Percentiles rank a stretch among this genome's conserved stretches.
These are phyloP conservation scores for Globisporangium echinulatum DNA, from an alignment of 352 stramenopile species.

Conservation along the genomic window DNA sequence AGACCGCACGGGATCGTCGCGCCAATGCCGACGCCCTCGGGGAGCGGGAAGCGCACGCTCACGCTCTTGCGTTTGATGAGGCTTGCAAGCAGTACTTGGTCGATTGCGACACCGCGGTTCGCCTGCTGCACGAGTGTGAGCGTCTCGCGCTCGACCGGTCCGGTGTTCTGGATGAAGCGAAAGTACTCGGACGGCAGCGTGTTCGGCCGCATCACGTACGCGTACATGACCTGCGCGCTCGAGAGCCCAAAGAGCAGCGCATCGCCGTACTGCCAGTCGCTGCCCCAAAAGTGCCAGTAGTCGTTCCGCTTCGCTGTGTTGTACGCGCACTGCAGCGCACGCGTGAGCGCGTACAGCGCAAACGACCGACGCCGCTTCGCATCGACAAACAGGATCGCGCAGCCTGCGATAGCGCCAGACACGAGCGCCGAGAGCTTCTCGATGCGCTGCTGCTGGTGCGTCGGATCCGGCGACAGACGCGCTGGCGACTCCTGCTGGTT, in stretches of 20 bases:
- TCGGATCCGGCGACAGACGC: background rate
- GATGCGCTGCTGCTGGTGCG: conserved; percentile 19
- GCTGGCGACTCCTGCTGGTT: background rate
- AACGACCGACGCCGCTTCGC: conserved; percentile 63
- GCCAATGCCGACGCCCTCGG: conserved; percentile 14
- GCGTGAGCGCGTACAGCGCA: conserved; percentile 76
- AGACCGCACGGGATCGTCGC: conserved; percentile 44
- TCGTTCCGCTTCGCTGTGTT: conserved; percentile 76
- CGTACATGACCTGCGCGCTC: conserved; percentile 82
- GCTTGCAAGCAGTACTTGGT: conserved; percentile 26
- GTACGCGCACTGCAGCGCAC: conserved; percentile 79
- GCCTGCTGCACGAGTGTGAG: conserved; percentile 56
- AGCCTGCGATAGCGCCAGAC: conserved; percentile 53
- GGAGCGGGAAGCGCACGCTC: conserved; percentile 23
- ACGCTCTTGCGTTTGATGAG: conserved; percentile 41
- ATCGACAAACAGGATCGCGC: conserved; percentile 62
- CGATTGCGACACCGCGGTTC: conserved; percentile 44
- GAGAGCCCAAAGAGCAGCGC: conserved; percentile 72
- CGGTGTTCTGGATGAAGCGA: conserved; percentile 74
- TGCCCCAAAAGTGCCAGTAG: conserved; percentile 87
- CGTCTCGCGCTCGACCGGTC: conserved; percentile 55
- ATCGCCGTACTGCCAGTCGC: conserved; percentile 76
- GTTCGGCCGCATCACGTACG: conserved; percentile 69
- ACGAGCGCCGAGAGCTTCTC: conserved; percentile 46
- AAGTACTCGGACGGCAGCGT: conserved; percentile 76